phyloP scores from a whole-genome alignment of 139 green algal genomes.

The Ettlia oleoabundans region DNA sequence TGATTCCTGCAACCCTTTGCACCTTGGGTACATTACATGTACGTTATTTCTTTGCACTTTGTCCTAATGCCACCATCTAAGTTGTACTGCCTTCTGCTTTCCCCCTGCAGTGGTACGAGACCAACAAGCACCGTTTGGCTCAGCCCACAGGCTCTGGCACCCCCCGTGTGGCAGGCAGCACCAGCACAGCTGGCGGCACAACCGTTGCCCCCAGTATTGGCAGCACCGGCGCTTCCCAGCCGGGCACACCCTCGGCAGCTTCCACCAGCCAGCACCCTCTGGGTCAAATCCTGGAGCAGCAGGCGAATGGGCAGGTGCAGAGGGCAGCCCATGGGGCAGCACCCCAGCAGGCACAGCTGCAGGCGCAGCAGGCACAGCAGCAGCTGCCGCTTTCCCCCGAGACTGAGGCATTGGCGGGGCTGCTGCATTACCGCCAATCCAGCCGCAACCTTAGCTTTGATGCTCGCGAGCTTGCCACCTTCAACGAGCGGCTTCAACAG shows the following conservation, averaged over 20 bases:
- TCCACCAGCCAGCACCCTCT: background rate
- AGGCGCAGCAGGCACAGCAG: background rate
- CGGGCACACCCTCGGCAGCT: background rate
- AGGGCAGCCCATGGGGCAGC: background rate
- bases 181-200: background rate
- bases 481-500: conserved; percentile 11
- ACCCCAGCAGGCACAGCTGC: background rate
- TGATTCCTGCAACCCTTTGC: no score
- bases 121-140: conserved; percentile 31
- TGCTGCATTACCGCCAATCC: conserved; percentile 23
- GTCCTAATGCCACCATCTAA: no score
- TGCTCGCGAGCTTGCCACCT: conserved; percentile 23
- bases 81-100: background rate
- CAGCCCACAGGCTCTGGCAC: conserved; percentile 11
- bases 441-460: conserved; percentile 50
- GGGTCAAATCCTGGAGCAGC: background rate
- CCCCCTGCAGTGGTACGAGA: conserved; percentile 44
- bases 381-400: no score
- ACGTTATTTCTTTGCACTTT: no score
- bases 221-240: background rate
- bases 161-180: background rate
- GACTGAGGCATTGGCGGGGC: background rate
- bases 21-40: no score
- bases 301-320: background rate
- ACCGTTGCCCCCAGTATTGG: background rate